Evolutionary conservation across 1,284 basidiomycete species (phyloP).

Genomic region (Marasmius oreades): DNA sequence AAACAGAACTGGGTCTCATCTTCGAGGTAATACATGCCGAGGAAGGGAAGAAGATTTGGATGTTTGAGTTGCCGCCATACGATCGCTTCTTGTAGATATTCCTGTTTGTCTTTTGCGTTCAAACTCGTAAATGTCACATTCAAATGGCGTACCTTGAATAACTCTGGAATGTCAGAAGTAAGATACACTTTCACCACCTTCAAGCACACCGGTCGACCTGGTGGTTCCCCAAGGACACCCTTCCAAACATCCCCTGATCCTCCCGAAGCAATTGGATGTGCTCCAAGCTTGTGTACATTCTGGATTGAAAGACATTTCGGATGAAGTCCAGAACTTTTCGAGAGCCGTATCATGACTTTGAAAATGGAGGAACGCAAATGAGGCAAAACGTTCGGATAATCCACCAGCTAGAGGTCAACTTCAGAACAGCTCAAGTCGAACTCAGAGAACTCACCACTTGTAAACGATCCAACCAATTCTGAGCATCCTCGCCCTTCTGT

Average conservation of each 20-base stretch:
- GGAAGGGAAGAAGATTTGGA: constrained; percentile 5
- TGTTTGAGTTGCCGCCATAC: constrained; percentile 6
- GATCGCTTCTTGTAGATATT: neutral
- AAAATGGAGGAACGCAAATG: neutral
- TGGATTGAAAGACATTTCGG: neutral
- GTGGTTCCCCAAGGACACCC: neutral
- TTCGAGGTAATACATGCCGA: constrained; percentile 4
- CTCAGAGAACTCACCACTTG: neutral
- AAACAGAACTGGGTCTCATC: constrained; percentile 10
- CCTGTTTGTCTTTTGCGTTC: neutral
- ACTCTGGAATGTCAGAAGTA: neutral
- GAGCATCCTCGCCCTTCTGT: neutral
- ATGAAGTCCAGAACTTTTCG: neutral
- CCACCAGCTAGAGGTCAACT: neutral
- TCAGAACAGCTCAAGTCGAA: neutral
- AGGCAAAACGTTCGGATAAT: neutral
- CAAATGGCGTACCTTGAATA: neutral
- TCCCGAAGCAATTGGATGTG: neutral
- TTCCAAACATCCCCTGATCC: neutral
- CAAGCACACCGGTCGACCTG: neutral
- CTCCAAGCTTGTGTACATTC: neutral
- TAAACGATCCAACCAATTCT: neutral
- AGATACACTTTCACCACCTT: neutral
- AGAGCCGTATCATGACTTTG: neutral
- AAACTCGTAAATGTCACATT: neutral